phyloP scores from a whole-genome alignment of 2,329 filamentous ascomycete species.

The Pseudogymnoascus sp. region DNA sequence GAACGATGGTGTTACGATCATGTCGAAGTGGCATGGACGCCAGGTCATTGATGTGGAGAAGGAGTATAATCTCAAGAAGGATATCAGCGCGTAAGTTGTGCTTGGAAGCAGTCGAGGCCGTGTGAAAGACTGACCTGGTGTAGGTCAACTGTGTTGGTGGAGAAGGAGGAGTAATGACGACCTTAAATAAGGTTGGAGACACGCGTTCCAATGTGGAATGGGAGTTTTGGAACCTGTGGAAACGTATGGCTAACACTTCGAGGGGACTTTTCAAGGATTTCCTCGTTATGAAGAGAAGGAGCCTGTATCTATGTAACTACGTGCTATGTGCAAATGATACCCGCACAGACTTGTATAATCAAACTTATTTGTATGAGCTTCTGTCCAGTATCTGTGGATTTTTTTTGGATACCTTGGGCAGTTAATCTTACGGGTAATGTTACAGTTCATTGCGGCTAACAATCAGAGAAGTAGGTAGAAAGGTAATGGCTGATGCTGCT shows the following conservation, averaged over 20 bases:
- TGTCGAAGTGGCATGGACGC: conserved; percentile 25
- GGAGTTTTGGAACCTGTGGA: neutral
- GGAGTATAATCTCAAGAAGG: conserved; percentile 18
- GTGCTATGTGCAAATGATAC: conserved; percentile 4
- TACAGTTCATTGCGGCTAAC: neutral
- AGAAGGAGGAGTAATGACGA: neutral
- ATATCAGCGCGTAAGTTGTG: conserved; percentile 20
- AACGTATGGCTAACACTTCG: neutral
- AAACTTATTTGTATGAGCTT: neutral
- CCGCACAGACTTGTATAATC: neutral
- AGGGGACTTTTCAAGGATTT: neutral
- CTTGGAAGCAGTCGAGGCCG: neutral
- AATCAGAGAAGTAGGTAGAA: neutral
- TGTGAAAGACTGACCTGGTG: neutral
- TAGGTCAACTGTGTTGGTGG: neutral
- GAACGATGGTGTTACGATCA: conserved; percentile 27
- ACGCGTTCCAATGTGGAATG: neutral
- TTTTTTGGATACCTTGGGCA: neutral
- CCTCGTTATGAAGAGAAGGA: conserved; percentile 1
- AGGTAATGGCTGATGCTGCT: neutral
- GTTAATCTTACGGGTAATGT: neutral
- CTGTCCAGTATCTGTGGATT: neutral
- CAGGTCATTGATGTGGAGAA: conserved; percentile 27
- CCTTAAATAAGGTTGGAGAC: neutral
- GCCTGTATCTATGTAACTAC: neutral